Percentiles rank a stretch among this genome's conserved stretches.
Evolutionary conservation across 1,284 basidiomycete genomes (phyloP).

Genomic region (Marasmius oreades): DNA sequence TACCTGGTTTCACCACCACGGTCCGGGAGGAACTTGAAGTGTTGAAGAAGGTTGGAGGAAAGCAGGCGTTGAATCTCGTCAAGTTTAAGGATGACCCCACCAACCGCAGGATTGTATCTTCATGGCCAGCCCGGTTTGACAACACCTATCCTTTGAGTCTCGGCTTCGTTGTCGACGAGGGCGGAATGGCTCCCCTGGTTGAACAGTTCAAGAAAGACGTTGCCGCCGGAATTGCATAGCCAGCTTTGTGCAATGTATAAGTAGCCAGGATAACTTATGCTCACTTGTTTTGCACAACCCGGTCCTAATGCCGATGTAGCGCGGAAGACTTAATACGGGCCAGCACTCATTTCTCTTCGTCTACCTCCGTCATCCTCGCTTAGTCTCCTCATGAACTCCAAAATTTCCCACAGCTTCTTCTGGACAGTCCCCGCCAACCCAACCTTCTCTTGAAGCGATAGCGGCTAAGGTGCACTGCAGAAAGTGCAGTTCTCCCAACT

Average conservation of each 20-base stretch:
- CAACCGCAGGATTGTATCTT: slow-evolving; percentile 40
- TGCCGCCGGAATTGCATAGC: slow-evolving; percentile 19
- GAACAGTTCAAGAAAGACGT: slow-evolving; percentile 35
- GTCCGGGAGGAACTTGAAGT: slow-evolving; percentile 44
- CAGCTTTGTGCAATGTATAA: too few species aligned
- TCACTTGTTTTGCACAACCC: too few species aligned
- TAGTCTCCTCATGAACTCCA: slow-evolving; percentile 1
- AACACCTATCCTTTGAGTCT: slow-evolving; percentile 40
- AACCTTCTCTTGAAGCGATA: not conserved
- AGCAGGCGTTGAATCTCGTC: slow-evolving; percentile 33
- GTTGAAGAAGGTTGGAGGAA: slow-evolving; percentile 38
- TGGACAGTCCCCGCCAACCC: not conserved
- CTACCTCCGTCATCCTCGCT: not conserved
- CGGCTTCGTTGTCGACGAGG: slow-evolving; percentile 42
- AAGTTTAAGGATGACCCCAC: slow-evolving; percentile 40
- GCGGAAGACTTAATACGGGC: too few species aligned
- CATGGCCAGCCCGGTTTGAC: slow-evolving; percentile 46
- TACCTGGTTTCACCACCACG: slow-evolving; percentile 47
- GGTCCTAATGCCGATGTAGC: too few species aligned
- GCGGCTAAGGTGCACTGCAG: not conserved
- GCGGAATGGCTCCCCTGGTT: slow-evolving; percentile 43
- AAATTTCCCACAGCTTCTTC: not conserved
- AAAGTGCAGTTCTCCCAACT: not conserved
- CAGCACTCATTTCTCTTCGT: not conserved
- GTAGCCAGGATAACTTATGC: not conserved